Percentiles rank a stretch among this genome's conserved stretches.
These are phyloP conservation scores for Aureobasidium namibiae DNA, from an alignment of 2,329 filamentous ascomycete genomes.

Conservation along the genomic window DNA sequence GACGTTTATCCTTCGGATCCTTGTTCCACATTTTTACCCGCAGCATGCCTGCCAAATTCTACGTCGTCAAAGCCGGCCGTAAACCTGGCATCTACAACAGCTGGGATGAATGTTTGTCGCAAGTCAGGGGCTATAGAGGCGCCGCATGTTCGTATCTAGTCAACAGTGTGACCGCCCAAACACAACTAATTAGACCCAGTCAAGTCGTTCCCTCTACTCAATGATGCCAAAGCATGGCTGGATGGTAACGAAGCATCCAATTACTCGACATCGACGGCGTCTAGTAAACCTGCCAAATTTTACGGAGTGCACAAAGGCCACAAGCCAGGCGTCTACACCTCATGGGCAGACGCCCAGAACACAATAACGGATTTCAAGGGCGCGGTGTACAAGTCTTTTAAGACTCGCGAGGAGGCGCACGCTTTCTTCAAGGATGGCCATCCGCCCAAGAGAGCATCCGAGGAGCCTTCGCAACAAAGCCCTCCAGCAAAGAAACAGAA, in stretches of 20 bases:
- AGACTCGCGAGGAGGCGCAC: constrained; percentile 59
- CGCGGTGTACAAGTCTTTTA: constrained; percentile 45
- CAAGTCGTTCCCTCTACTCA: constrained; percentile 66
- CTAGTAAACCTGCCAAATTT: constrained; percentile 38
- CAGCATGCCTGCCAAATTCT: constrained; percentile 45
- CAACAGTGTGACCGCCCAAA: not conserved
- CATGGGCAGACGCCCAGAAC: constrained; percentile 61
- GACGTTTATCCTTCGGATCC: not conserved
- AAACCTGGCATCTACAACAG: constrained; percentile 55
- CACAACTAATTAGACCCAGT: constrained; percentile 41
- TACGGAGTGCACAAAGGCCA: constrained; percentile 54
- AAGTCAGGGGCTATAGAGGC: constrained; percentile 52
- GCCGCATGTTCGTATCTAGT: constrained; percentile 29
- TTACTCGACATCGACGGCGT: constrained; percentile 23
- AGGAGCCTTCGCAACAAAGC: constrained; percentile 15
- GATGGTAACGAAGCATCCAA: constrained; percentile 40
- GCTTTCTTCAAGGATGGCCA: constrained; percentile 55
- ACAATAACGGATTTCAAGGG: constrained; percentile 68
- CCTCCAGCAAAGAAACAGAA: constrained; percentile 31
- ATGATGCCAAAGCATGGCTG: constrained; percentile 73
- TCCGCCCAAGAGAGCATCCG: constrained; percentile 15
- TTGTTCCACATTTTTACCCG: constrained; percentile 34
- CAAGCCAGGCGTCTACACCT: constrained; percentile 53
- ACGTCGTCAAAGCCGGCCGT: constrained; percentile 54
- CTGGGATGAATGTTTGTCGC: constrained; percentile 54